These are phyloP conservation scores for Exidia glandulosa DNA, from an alignment of 768 basidiomycete genomes.

Conservation along the genomic window DNA sequence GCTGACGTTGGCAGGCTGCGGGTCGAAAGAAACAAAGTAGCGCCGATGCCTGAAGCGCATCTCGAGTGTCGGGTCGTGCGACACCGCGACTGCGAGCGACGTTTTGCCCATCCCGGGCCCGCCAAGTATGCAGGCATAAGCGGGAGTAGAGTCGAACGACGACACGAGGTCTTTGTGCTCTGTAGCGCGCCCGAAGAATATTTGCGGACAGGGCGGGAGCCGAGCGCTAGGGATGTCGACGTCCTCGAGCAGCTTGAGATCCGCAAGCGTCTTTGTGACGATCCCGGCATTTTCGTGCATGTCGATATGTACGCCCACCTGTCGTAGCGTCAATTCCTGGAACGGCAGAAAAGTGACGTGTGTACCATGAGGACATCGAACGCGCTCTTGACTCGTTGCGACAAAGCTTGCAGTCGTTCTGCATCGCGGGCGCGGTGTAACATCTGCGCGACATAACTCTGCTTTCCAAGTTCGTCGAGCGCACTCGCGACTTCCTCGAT, in stretches of 20 bases:
- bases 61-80: constrained; percentile 14
- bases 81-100: constrained; percentile 22
- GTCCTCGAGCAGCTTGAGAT: background rate
- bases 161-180: background rate
- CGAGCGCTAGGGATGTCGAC: no score
- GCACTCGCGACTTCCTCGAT: no score
- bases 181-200: background rate
- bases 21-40: no score
- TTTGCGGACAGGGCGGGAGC: background rate
- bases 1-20: no score
- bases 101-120: constrained; percentile 31
- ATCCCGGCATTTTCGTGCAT: background rate
- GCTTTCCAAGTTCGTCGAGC: background rate
- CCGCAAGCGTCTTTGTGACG: background rate
- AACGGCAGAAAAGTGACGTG: no score
- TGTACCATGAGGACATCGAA: background rate
- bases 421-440: background rate
- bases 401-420: background rate
- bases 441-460: background rate
- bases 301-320: no score
- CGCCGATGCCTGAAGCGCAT: constrained; percentile 16
- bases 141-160: background rate
- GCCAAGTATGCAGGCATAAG: constrained; percentile 11
- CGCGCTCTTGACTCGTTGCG: background rate
- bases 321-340: no score